A percentile compares a stretch with the other conserved stretches of the same genome.
These are phyloP conservation scores for Athelia sp. DNA, from an alignment of 1,284 basidiomycete species.

Conservation along the genomic window DNA sequence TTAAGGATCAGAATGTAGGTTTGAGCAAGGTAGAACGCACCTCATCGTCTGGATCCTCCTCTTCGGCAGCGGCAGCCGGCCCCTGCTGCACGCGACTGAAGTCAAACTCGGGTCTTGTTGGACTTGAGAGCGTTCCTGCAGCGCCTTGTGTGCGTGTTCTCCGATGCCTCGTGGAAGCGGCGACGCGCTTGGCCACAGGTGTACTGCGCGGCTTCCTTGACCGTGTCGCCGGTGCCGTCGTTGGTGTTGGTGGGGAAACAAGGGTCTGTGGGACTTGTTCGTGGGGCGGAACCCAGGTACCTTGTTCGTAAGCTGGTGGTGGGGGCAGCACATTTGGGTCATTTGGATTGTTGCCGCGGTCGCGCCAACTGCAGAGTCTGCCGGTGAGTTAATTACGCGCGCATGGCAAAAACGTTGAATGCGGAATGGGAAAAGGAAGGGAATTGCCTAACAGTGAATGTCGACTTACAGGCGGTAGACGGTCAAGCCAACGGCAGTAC, in stretches of 20 bases:
- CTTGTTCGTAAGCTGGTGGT: slow-evolving; percentile 62
- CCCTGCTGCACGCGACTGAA: slow-evolving; percentile 16
- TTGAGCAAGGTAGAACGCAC: slow-evolving; percentile 23
- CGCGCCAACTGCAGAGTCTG: slow-evolving; percentile 49
- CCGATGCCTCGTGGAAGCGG: slow-evolving; percentile 26
- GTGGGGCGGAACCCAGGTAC: slow-evolving; percentile 44
- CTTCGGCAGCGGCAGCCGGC: no score
- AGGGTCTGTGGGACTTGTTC: slow-evolving; percentile 8
- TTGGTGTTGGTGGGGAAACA: slow-evolving; percentile 9
- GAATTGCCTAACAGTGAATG: background rate
- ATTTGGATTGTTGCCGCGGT: slow-evolving; percentile 46
- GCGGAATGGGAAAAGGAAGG: slow-evolving; percentile 2
- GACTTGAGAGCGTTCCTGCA: slow-evolving; percentile 18
- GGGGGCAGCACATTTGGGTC: slow-evolving; percentile 36
- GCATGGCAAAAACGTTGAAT: background rate
- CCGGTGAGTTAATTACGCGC: slow-evolving; percentile 4
- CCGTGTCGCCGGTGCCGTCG: slow-evolving; percentile 6
- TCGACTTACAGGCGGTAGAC: slow-evolving; percentile 72
- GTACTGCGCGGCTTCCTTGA: slow-evolving; percentile 21
- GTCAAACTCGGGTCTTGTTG: slow-evolving; percentile 32
- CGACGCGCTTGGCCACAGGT: slow-evolving; percentile 21
- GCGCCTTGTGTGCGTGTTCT: slow-evolving; percentile 19
- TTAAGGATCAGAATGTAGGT: background rate
- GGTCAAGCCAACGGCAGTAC: slow-evolving; percentile 76
- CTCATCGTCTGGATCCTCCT: slow-evolving; percentile 36